phyloP scores from a whole-genome alignment of 768 basidiomycete genomes.

The Tremella yokohamensis region DNA sequence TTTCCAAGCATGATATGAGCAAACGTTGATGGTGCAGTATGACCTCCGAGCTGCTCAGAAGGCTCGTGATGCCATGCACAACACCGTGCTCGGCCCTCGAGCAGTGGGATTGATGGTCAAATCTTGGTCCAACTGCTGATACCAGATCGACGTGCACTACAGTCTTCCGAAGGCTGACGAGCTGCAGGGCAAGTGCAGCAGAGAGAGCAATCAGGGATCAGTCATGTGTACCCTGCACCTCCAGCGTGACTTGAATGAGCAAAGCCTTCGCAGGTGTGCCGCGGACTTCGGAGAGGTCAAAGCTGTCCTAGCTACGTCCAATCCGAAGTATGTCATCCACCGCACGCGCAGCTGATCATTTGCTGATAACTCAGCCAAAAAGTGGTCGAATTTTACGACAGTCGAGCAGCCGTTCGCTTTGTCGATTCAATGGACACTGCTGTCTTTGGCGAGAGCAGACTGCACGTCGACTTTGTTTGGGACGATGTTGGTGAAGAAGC shows the following conservation, averaged over 20 bases:
- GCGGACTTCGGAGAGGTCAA: conserved; percentile 1
- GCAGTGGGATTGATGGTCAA: conserved; percentile 61
- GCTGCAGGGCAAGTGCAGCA: conserved; percentile 58
- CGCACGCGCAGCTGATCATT: background rate
- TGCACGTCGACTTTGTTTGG: conserved; percentile 85
- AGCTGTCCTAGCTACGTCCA: background rate
- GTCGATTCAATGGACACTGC: conserved; percentile 75
- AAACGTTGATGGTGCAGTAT: conserved; percentile 58
- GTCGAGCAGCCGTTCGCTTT: conserved; percentile 71
- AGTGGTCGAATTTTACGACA: conserved; percentile 89
- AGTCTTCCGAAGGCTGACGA: conserved; percentile 87
- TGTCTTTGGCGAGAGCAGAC: conserved; percentile 74
- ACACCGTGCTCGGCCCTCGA: conserved; percentile 77
- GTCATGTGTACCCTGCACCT: conserved; percentile 54
- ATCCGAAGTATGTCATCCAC: background rate
- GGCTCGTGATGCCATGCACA: conserved; percentile 85
- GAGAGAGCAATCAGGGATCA: conserved; percentile 86
- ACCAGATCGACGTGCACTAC: conserved; percentile 98
- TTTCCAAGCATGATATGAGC: background rate
- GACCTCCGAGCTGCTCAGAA: conserved; percentile 89
- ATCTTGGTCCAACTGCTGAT: background rate
- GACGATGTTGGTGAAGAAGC: conserved; percentile 63
- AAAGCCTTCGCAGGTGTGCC: background rate
- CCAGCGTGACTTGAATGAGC: background rate
- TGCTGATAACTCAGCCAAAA: conserved; percentile 61